Conservation (phyloP, 1,284 basidiomycete genomes). For the Marasmius fiardii region DNA sequence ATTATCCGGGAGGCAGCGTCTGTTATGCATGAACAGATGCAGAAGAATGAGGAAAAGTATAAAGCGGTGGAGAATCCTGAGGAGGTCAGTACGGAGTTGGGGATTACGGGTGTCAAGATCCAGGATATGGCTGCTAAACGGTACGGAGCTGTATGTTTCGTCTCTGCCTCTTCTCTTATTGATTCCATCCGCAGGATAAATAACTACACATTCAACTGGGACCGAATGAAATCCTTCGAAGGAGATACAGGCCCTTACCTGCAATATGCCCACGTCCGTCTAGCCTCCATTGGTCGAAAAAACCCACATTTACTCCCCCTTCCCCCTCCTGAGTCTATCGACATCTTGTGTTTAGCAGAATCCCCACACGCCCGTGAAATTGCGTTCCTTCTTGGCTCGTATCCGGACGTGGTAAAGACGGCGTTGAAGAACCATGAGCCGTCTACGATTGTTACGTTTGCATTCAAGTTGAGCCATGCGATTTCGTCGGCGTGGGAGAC, state of each 20-base stretch:
- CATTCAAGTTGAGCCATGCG: constrained; percentile 74
- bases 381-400: constrained; percentile 81
- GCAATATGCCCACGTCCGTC: constrained; percentile 95
- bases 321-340: constrained; percentile 63
- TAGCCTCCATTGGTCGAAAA: constrained; percentile 92
- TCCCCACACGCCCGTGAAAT: constrained; percentile 85
- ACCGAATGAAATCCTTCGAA: constrained; percentile 94
- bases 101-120: constrained; percentile 96
- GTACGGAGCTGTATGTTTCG: constrained; percentile 36
- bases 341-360: constrained; percentile 66
- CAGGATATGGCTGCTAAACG: constrained; percentile 97
- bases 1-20: constrained; percentile 90
- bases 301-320: constrained; percentile 88
- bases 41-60: constrained; percentile 93
- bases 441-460: constrained; percentile 82
- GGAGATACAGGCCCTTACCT: constrained; percentile 96
- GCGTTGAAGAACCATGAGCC: constrained; percentile 89
- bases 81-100: constrained; percentile 79
- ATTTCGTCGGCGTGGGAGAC: constrained; percentile 90
- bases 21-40: constrained; percentile 98
- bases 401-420: constrained; percentile 87
- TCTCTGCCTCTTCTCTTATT: not conserved
- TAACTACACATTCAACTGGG: constrained; percentile 96
- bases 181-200: constrained; percentile 65
- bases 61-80: constrained; percentile 88